Evolutionary conservation across 305 asterid genomes (phyloP).

Genomic region (Fraxinus greggii): DNA sequence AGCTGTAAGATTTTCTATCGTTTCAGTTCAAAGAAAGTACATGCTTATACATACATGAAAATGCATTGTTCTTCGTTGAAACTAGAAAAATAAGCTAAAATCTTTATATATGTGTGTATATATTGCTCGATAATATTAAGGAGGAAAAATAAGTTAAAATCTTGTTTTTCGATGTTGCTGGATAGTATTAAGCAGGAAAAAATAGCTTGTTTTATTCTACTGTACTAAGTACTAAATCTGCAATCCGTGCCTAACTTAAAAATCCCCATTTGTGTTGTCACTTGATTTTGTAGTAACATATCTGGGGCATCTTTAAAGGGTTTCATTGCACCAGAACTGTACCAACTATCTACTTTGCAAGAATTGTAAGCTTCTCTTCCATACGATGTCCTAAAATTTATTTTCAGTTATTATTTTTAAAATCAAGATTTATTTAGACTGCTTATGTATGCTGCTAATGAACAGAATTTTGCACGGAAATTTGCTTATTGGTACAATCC

Average conservation of each 20-base stretch:
- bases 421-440: background rate
- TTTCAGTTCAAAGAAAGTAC: background rate
- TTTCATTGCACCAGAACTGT: conserved; percentile 70
- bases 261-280: conserved; percentile 15
- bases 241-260: background rate
- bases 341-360: conserved; percentile 59
- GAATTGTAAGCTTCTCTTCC: conserved; percentile 58
- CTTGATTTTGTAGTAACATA: conserved; percentile 64
- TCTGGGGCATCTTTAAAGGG: conserved; percentile 81
- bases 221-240: background rate
- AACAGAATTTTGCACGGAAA: conserved; percentile 77
- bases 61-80: background rate
- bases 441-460: conserved; percentile 22
- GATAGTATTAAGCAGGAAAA: background rate
- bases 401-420: background rate
- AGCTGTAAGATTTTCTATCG: conserved; percentile 57
- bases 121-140: background rate
- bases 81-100: background rate
- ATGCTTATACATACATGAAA: background rate
- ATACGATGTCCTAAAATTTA: background rate
- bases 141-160: background rate
- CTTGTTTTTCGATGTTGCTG: background rate
- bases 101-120: background rate
- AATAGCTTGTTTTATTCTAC: background rate
- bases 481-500: conserved; percentile 72